phyloP scores from a whole-genome alignment of 129 eudicot species.

The Arctium minus region DNA sequence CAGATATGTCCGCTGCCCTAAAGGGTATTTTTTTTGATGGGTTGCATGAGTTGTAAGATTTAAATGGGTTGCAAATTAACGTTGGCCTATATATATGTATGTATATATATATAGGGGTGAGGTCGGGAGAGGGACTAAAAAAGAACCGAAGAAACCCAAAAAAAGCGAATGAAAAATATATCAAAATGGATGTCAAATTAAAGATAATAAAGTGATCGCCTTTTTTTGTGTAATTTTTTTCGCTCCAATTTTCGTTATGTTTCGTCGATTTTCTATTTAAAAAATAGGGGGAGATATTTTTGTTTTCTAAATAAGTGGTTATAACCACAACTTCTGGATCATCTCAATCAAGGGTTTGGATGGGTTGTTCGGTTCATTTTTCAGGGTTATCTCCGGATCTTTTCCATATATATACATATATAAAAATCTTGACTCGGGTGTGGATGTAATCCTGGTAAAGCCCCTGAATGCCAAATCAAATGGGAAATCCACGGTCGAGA shows the following conservation, averaged over 20 bases:
- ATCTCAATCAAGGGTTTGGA: background rate
- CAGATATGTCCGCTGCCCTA: background rate
- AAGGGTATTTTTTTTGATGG: background rate
- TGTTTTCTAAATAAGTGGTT: no score
- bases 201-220: background rate
- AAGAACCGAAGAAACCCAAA: background rate
- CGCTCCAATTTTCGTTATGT: background rate
- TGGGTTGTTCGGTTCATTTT: background rate
- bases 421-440: background rate
- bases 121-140: no score
- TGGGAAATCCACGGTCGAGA: no score
- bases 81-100: no score
- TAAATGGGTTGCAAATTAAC: no score
- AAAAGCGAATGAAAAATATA: no score
- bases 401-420: no score
- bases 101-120: no score
- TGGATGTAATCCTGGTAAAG: no score
- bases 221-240: background rate
- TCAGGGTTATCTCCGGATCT: no score
- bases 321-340: background rate
- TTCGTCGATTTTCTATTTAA: background rate
- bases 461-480: no score
- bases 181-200: background rate
- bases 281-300: background rate
- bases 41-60: no score